Evolutionary conservation across 257 asterid genomes (phyloP).

Genomic region (Buddleja alternifolia): DNA sequence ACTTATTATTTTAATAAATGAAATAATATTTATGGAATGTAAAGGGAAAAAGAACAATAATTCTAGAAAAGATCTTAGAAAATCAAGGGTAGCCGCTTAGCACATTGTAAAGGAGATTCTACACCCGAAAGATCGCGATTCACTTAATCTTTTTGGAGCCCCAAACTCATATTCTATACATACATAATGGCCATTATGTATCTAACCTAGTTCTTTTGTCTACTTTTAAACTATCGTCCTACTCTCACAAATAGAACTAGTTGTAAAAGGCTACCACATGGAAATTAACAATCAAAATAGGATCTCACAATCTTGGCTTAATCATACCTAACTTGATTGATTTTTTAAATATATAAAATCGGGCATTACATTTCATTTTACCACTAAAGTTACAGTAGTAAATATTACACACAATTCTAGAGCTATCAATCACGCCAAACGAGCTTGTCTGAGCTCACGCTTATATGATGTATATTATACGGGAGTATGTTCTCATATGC

Average conservation of each 20-base stretch:
- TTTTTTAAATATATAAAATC: too few relatives aligned
- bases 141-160: conserved; percentile 42
- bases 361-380: too few relatives aligned
- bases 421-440: too few relatives aligned
- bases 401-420: too few relatives aligned
- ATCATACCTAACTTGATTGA: conserved; percentile 4
- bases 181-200: conserved; percentile 4
- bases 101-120: conserved; percentile 33
- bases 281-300: conserved; percentile 24
- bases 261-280: conserved; percentile 7
- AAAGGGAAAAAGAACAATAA: too few relatives aligned
- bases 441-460: too few relatives aligned
- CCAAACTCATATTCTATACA: conserved; percentile 23
- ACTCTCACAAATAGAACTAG: too few relatives aligned
- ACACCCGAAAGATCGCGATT: conserved; percentile 32
- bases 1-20: too few relatives aligned
- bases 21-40: too few relatives aligned
- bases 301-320: conserved; percentile 24
- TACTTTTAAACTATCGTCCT: conserved; percentile 16
- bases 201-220: conserved; percentile 3
- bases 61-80: conserved; percentile 11
- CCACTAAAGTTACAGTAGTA: too few relatives aligned
- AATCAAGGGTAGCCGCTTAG: conserved; percentile 22
- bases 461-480: too few relatives aligned
- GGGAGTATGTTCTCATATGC: too few relatives aligned